phyloP scores from a whole-genome alignment of 305 asterid species.

The Solanum hybrid region DNA sequence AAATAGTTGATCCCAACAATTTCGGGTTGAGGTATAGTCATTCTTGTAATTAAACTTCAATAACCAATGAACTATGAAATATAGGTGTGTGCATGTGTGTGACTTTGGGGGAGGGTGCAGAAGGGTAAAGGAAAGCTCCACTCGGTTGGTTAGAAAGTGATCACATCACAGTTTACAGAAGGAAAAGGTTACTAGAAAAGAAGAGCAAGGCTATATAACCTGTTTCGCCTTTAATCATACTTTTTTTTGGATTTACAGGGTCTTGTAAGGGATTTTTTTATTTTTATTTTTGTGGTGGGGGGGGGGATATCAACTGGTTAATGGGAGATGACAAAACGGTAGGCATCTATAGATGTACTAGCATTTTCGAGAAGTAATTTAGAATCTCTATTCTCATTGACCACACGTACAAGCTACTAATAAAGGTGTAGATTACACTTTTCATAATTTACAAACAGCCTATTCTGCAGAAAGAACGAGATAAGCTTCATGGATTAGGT shows the following conservation, averaged over 20 bases:
- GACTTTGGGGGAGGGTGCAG: neutral
- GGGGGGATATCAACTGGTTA: neutral
- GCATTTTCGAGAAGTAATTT: neutral
- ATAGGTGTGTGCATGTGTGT: neutral
- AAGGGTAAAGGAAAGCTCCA: neutral
- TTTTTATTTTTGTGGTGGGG: too few relatives aligned
- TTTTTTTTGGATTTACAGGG: neutral
- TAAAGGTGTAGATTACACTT: neutral
- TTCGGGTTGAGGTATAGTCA: neutral
- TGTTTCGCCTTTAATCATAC: neutral
- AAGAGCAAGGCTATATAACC: neutral
- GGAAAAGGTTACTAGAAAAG: neutral
- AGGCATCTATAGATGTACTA: neutral
- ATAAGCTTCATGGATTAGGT: neutral
- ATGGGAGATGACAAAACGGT: neutral
- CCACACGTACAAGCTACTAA: neutral
- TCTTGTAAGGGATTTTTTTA: neutral
- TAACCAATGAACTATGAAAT: neutral
- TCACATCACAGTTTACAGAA: neutral
- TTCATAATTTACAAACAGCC: neutral
- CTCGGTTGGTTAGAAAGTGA: neutral
- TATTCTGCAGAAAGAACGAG: neutral
- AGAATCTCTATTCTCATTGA: neutral
- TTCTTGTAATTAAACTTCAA: neutral
- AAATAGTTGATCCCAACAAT: neutral